Evolutionary conservation across 768 basidiomycete species (phyloP), one percentile per base, ranked within the genome.

Genomic region (Goffeauzyma gilvescens): DNA sequence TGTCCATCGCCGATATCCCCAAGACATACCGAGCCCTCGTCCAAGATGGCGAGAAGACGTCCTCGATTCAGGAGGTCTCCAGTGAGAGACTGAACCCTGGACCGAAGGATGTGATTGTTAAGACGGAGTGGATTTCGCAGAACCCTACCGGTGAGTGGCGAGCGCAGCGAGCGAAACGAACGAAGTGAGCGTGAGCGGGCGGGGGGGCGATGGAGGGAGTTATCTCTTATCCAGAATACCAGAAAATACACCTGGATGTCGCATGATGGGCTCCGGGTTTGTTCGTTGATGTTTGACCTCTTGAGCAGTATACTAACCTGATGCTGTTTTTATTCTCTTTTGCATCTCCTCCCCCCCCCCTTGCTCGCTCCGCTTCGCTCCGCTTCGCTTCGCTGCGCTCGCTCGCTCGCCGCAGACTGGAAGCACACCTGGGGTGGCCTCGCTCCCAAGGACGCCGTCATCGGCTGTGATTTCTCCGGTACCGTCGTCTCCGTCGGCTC

Each of bases 381-480:
- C 38, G 46, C 52, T 6, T 44, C 49, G 2, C 14, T 33, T 34
- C 14, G 34, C 34, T 22, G 22, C 20, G n/a, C 18, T 17, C 9
- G 22, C n/a, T 25, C 21, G 30, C 23, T 27, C n/a, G n/a, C 14
- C 5, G 14, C 24, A 35, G 56, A 60, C 20, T 54, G 49, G 48
- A 54, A 54, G 33, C 48, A 55, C 27, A 38, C 46, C 2, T 35
- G 21, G 18, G 35, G 28, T 42, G 25, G 35, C 9, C 18, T 52
- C 21, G 34, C 46, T 6, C 32, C 41, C 14, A 34, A 47, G 2
- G 49, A 42, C 17, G 33, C 41, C n/a, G 48, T 52, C 38, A 30
- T 55, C 18, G 59, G 59, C 5, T 53, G 53, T 30, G 59, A 60
- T 33, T 55, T 45, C 33, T 42, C 47, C 15, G 59, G 59, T 7